Percentiles rank a stretch among this genome's conserved stretches.
phyloP scores from a whole-genome alignment of 768 basidiomycete genomes.

The Phanerochaete carnosa region DNA sequence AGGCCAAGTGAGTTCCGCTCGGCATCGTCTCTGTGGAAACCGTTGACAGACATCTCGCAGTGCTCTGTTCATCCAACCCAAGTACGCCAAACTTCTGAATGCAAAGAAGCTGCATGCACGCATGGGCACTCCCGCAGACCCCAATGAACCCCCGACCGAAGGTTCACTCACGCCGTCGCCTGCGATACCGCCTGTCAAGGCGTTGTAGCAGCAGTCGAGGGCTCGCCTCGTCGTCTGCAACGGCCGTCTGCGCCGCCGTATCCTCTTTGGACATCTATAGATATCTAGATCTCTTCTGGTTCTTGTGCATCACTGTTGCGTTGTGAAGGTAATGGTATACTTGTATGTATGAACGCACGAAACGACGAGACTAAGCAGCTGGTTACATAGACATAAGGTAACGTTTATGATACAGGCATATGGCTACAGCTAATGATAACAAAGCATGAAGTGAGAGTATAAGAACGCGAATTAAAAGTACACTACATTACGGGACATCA shows the following conservation, averaged over 20 bases:
- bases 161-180: slow-evolving; percentile 21
- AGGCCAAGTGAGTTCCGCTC: slow-evolving; percentile 62
- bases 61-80: slow-evolving; percentile 84
- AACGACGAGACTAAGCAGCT: too few relatives aligned
- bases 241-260: background rate
- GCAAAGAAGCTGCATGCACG: slow-evolving; percentile 54
- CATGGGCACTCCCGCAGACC: slow-evolving; percentile 53
- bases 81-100: slow-evolving; percentile 77
- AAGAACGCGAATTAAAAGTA: too few relatives aligned
- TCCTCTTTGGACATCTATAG: background rate
- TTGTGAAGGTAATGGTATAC: too few relatives aligned
- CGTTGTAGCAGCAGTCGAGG: background rate
- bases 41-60: slow-evolving; percentile 33
- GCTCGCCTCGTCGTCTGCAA: background rate
- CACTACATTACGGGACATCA: too few relatives aligned
- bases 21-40: background rate
- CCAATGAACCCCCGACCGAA: slow-evolving; percentile 17
- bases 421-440: too few relatives aligned
- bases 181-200: slow-evolving; percentile 14
- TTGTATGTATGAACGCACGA: too few relatives aligned
- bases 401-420: too few relatives aligned
- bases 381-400: too few relatives aligned
- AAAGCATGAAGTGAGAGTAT: too few relatives aligned
- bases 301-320: background rate
- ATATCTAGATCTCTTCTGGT: background rate